Conservation (phyloP, 176 grass and related monocot genomes). For the Aegilops speltoides region DNA sequence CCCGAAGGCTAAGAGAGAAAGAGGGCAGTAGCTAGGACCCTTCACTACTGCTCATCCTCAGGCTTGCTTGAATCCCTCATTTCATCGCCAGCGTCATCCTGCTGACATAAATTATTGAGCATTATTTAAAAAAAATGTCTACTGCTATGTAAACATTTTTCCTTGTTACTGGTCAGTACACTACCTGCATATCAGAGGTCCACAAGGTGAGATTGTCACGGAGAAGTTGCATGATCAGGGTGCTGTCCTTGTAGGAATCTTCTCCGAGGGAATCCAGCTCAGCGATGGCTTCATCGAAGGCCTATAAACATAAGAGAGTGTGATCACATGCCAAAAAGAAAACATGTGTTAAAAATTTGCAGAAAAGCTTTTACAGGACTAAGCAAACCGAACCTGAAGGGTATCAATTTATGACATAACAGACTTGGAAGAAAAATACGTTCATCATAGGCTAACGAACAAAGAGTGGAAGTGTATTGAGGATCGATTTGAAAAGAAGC, state of each 20-base stretch:
- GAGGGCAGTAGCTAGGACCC: slow-evolving; percentile 26
- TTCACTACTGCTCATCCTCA: slow-evolving; percentile 59
- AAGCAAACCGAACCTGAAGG: not conserved
- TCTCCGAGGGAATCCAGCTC: slow-evolving; percentile 94
- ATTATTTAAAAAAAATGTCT: not conserved
- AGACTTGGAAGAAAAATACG: not conserved
- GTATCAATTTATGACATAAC: not conserved
- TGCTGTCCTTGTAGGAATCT: slow-evolving; percentile 99
- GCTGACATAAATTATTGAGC: slow-evolving; percentile 23
- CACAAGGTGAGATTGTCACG: slow-evolving; percentile 97
- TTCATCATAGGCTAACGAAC: too few species aligned
- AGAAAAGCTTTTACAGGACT: not conserved
- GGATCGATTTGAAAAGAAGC: too few species aligned
- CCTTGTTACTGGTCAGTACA: not conserved
- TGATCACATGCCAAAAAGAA: slow-evolving; percentile 4
- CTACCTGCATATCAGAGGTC: slow-evolving; percentile 99
- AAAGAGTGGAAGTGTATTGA: too few species aligned
- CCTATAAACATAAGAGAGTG: slow-evolving; percentile 40
- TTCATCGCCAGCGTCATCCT: slow-evolving; percentile 88
- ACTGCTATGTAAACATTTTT: not conserved
- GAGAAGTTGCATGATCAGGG: slow-evolving; percentile 99
- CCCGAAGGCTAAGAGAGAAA: slow-evolving; percentile 19
- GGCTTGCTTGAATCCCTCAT: slow-evolving; percentile 84
- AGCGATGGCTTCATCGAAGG: slow-evolving; percentile 92
- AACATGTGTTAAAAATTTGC: slow-evolving; percentile 12